A percentile compares a stretch with the other conserved stretches of the same genome.
These are phyloP conservation scores for Xerocomellus chrysenteron DNA, from an alignment of 768 basidiomycete species.

Conservation along the genomic window DNA sequence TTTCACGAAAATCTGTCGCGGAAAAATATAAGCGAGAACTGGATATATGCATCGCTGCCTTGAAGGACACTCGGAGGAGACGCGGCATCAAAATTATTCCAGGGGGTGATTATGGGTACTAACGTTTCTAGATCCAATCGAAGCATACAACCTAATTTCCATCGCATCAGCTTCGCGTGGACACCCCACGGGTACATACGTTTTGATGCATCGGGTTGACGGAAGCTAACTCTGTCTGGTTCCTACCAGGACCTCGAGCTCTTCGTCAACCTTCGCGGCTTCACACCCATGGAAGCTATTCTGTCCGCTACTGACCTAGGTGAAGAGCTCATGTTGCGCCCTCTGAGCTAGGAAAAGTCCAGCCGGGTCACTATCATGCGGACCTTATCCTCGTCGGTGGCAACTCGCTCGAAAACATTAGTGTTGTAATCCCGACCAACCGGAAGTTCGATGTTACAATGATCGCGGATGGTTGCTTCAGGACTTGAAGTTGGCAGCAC, in stretches of 20 bases:
- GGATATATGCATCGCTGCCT: constrained; percentile 31
- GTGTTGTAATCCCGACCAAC: too few relatives aligned
- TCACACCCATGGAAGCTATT: too few relatives aligned
- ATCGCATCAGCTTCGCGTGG: constrained; percentile 25
- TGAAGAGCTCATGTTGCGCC: too few relatives aligned
- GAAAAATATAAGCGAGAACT: constrained; percentile 32
- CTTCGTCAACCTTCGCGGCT: too few relatives aligned
- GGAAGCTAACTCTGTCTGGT: constrained; percentile 11
- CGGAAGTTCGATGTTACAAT: too few relatives aligned
- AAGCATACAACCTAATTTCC: not conserved
- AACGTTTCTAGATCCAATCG: not conserved
- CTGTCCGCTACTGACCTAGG: too few relatives aligned
- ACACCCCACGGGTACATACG: constrained; percentile 31
- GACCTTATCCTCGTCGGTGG: constrained; percentile 11
- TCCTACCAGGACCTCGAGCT: constrained; percentile 25
- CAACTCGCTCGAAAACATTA: too few relatives aligned
- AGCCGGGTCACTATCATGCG: too few relatives aligned
- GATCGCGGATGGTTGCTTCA: constrained; percentile 14
- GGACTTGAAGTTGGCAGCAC: not conserved
- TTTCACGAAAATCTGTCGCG: constrained; percentile 14
- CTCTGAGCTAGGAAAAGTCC: too few relatives aligned
- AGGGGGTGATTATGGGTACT: constrained; percentile 38
- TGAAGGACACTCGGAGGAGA: constrained; percentile 35
- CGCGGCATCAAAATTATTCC: constrained; percentile 38
- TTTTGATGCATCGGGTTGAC: not conserved